Percentiles rank a stretch among this genome's conserved stretches.
Evolutionary conservation across 1,284 basidiomycete genomes (phyloP).

Genomic region (Gomphus bonarii): DNA sequence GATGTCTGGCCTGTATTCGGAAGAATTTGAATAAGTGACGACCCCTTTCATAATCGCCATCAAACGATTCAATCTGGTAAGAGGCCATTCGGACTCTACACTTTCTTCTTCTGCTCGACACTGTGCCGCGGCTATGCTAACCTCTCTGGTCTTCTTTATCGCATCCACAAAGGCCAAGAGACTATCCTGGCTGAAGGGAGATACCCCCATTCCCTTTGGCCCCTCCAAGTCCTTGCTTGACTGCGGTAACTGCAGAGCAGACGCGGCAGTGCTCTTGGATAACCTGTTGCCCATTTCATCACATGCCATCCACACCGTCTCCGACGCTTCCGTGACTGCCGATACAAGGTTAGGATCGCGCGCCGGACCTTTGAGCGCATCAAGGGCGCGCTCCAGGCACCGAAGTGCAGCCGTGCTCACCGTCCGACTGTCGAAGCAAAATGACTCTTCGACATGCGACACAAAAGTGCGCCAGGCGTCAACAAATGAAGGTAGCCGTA

Average conservation of each 20-base stretch:
- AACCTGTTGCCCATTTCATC: constrained; percentile 49
- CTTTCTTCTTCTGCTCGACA: constrained; percentile 19
- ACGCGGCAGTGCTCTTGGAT: constrained; percentile 26
- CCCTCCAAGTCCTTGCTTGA: constrained; percentile 9
- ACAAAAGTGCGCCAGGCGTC: constrained; percentile 69
- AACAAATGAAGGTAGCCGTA: constrained; percentile 57
- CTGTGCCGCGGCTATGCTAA: constrained; percentile 24
- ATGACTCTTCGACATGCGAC: constrained; percentile 54
- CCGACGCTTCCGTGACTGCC: constrained; percentile 40
- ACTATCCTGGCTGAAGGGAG: constrained; percentile 79
- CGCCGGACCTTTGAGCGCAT: constrained; percentile 30
- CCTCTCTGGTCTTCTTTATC: constrained; percentile 46
- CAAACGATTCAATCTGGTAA: constrained; percentile 53
- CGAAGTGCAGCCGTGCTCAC: constrained; percentile 75
- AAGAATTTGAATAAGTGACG: constrained; percentile 72
- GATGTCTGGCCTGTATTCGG: constrained; percentile 81
- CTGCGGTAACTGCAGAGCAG: constrained; percentile 15
- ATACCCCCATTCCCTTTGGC: constrained; percentile 4
- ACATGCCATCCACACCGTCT: constrained; percentile 64
- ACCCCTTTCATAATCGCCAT: constrained; percentile 75
- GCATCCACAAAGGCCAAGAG: constrained; percentile 73
- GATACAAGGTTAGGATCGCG: constrained; percentile 30
- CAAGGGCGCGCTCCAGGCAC: constrained; percentile 71
- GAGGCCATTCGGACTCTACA: constrained; percentile 49
- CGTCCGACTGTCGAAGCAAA: constrained; percentile 54